These are phyloP conservation scores for Lecanicillium sp. DNA, from an alignment of 2,329 filamentous ascomycete genomes.

Conservation along the genomic window DNA sequence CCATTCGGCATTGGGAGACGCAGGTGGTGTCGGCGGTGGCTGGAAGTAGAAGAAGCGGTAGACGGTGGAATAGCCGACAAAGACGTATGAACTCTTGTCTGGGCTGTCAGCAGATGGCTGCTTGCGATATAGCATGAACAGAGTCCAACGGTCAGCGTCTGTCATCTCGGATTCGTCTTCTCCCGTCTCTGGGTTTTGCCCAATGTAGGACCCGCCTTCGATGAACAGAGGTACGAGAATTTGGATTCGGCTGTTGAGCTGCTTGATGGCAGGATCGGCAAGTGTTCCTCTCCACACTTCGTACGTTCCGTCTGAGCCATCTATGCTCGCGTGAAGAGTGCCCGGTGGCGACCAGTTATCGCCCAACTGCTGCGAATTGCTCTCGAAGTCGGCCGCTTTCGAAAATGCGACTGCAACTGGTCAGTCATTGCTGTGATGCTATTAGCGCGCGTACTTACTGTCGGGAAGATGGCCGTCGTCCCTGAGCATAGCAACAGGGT, in stretches of 20 bases:
- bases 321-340: slow-evolving; percentile 57
- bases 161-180: slow-evolving; percentile 61
- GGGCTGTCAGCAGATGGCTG: slow-evolving; percentile 33
- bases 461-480: slow-evolving; percentile 60
- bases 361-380: slow-evolving; percentile 39
- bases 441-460: slow-evolving; percentile 37
- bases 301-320: slow-evolving; percentile 55
- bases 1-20: slow-evolving; percentile 30
- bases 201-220: slow-evolving; percentile 79
- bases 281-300: slow-evolving; percentile 81
- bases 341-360: slow-evolving; percentile 65
- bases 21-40: slow-evolving; percentile 34
- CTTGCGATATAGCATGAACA: slow-evolving; percentile 80
- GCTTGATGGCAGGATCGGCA: slow-evolving; percentile 58
- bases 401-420: slow-evolving; percentile 54
- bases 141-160: slow-evolving; percentile 76
- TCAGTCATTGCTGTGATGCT: slow-evolving; percentile 1
- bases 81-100: slow-evolving; percentile 57
- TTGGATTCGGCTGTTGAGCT: slow-evolving; percentile 73
- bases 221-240: slow-evolving; percentile 82
- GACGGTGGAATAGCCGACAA: slow-evolving; percentile 84
- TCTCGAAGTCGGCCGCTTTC: slow-evolving; percentile 53
- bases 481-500: slow-evolving; percentile 58
- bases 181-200: slow-evolving; percentile 31
- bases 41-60: slow-evolving; percentile 74